Evolutionary conservation across 495 filamentous ascomycete genomes (phyloP).

Genomic region (Umbilicaria muhlenbergii): DNA sequence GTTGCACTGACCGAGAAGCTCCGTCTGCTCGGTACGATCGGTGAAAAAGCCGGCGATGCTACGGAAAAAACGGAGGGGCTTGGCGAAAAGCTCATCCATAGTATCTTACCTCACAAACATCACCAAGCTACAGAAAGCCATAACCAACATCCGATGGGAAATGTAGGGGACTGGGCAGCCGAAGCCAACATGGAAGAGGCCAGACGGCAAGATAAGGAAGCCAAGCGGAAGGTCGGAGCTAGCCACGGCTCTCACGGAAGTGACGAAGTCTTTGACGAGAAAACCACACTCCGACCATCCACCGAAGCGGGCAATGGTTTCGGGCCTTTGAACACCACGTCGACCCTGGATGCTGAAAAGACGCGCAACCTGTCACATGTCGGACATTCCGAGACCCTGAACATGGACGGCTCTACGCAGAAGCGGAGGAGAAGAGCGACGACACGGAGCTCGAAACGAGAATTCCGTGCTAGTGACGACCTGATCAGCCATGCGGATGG

Average conservation of each 20-base stretch:
- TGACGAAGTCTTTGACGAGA: conserved; percentile 25
- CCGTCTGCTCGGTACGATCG: conserved; percentile 13
- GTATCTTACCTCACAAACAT: conserved; percentile 2
- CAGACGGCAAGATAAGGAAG: conserved; percentile 13
- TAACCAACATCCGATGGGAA: conserved; percentile 16
- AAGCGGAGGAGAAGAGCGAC: conserved; percentile 54
- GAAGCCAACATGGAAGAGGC: conserved; percentile 13
- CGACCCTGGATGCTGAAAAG: conserved; percentile 9
- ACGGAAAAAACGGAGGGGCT: conserved; percentile 15
- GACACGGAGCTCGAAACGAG: conserved; percentile 58
- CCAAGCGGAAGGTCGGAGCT: neutral
- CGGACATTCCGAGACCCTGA: conserved; percentile 34
- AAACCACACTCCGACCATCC: conserved; percentile 19
- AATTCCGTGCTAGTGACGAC: conserved; percentile 56
- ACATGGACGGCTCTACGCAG: conserved; percentile 25
- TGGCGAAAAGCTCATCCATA: conserved; percentile 19
- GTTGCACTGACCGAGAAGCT: conserved; percentile 17
- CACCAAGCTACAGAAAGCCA: conserved; percentile 3
- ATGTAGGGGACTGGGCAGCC: conserved; percentile 26
- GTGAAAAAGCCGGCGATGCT: conserved; percentile 19
- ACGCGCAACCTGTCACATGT: conserved; percentile 22
- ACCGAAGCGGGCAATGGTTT: conserved; percentile 8
- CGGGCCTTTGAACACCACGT: conserved; percentile 2
- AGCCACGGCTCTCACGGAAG: conserved; percentile 5
- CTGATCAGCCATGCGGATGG: conserved; percentile 55